Percentiles rank a stretch among this genome's conserved stretches.
Evolutionary conservation across 2,329 filamentous ascomycete species (phyloP).

Genomic region (Diaporthe velutina): DNA sequence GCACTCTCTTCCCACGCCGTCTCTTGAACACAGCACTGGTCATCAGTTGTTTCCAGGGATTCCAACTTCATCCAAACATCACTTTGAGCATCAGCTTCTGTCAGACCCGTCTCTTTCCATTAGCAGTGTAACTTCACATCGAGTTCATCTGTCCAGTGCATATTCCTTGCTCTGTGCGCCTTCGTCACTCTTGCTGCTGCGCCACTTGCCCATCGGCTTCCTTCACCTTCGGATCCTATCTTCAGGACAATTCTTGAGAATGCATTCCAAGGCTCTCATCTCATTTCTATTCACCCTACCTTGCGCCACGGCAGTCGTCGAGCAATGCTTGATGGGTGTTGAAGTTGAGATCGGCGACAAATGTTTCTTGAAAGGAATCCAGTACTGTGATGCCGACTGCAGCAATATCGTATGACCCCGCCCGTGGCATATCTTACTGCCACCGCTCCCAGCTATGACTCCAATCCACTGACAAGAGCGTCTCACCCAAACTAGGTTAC

Average conservation of each 20-base stretch:
- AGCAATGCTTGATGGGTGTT: neutral
- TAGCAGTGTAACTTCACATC: too few relatives aligned
- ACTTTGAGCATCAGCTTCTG: neutral
- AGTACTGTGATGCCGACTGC: neutral
- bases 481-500: neutral
- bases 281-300: neutral
- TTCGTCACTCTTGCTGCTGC: neutral
- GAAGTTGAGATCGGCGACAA: neutral
- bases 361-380: neutral
- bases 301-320: neutral
- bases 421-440: neutral
- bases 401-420: neutral
- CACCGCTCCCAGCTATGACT: neutral
- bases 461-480: neutral
- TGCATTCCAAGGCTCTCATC: neutral
- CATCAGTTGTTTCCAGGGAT: too few relatives aligned
- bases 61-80: too few relatives aligned
- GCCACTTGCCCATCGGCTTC: neutral
- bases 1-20: neutral
- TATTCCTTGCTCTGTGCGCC: neutral
- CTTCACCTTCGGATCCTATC: neutral
- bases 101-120: neutral
- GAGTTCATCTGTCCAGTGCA: too few relatives aligned
- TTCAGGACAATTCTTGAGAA: neutral
- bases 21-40: neutral